Conservation (phyloP, 768 basidiomycete genomes). For the Boletus bicolor region DNA sequence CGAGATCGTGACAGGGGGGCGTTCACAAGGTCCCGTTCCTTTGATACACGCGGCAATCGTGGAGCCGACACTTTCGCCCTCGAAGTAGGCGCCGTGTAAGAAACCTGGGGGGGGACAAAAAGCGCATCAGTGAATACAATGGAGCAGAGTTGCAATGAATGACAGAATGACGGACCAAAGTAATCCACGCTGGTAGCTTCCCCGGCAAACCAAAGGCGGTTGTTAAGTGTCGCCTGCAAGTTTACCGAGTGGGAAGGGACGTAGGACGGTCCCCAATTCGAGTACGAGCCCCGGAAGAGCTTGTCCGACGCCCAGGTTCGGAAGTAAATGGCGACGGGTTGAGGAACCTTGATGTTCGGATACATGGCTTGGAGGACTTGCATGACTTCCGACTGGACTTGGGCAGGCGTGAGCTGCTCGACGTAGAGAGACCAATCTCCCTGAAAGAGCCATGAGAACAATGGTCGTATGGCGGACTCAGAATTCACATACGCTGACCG, state of each 20-base stretch:
- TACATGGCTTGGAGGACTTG: conserved; percentile 56
- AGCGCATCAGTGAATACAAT: not conserved
- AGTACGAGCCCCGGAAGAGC: conserved; percentile 45
- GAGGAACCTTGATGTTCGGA: conserved; percentile 49
- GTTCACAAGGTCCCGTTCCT: conserved; percentile 18
- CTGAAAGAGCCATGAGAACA: conserved; percentile 28
- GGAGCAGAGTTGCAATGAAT: not conserved
- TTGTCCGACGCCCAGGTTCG: conserved; percentile 54
- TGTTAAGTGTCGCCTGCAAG: conserved; percentile 49
- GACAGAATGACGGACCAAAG: conserved; percentile 42
- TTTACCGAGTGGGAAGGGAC: conserved; percentile 49
- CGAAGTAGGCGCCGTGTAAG: conserved; percentile 56
- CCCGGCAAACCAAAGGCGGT: conserved; percentile 57
- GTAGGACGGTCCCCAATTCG: conserved; percentile 67
- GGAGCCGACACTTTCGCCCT: conserved; percentile 43
- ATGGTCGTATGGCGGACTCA: not conserved
- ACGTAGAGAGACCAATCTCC: conserved; percentile 59
- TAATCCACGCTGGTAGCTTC: conserved; percentile 57
- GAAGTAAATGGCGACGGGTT: conserved; percentile 54
- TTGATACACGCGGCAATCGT: conserved; percentile 42
- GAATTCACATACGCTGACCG: conserved; percentile 20
- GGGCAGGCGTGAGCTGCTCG: conserved; percentile 45
- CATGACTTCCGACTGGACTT: conserved; percentile 52
- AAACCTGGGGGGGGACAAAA: conserved; percentile 37
- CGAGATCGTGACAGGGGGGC: conserved; percentile 27